Base-by-base conservation (phyloP, 2,329 filamentous ascomycete genomes). In the Cladosporium halotolerans region DNA sequence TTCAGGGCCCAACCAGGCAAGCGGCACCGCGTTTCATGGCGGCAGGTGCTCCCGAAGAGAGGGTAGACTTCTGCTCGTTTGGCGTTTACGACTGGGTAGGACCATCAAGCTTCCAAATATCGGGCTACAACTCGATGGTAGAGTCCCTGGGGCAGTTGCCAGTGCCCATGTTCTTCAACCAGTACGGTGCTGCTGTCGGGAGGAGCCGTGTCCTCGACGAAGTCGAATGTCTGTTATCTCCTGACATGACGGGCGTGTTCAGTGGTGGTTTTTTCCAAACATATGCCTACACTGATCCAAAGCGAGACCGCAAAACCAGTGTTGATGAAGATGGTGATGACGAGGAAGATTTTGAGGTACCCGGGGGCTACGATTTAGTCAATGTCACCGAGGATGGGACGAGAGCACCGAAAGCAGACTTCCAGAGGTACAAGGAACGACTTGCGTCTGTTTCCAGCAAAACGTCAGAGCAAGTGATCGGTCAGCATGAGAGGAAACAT, bases 251-350 rank as follows among this genome's bases (percentile, higher is more conserved):
- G 1, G 55, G 56, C 1, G 47, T 54, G 41, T 55, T 56, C 10
- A 62, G 57, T 53, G 61, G 61, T 9, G 61, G 61, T 3, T 62
- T 60, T 36, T 36, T 56, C 16, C 57, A 61, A 19, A 58, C 52
- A 3, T 62, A 47, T 36, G 43, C 57, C 9, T 14, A 14, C 31
- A 51, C n/a, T 4, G 6, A 39, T 13, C 36, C 9, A n/a, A 39
- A 39, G 36, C 13, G 7, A 39, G 36, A 14, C n/a, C 10, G 3
- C 16, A 3, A 39, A 39, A 14, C 7, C 36, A 11, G 7, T 39
- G 36, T 39, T 23, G 45, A 38, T 46, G 36, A 18, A 5, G 13
- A 36, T 7, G 9, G 10, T 2, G 36, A 36, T 10, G 28, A 14
- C 3, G 47, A 44, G 10, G 58, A 60, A 19, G 34, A 47, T 9